phyloP scores from a whole-genome alignment of 495 filamentous ascomycete genomes.

The Podospora australis region DNA sequence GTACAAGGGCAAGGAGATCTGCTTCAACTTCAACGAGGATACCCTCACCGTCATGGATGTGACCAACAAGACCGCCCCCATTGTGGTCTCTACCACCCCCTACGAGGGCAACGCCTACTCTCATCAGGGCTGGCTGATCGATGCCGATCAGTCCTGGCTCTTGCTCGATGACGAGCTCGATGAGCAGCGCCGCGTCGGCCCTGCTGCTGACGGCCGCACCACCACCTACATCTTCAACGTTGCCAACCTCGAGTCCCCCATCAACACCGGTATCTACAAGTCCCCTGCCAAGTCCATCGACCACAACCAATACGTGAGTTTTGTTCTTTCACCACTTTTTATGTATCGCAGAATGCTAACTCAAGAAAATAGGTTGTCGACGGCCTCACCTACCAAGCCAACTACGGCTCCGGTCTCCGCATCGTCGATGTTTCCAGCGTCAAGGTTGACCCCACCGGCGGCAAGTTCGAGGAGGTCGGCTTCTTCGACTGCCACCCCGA shows the following conservation, averaged over 20 bases:
- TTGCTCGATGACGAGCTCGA: constrained; percentile 58
- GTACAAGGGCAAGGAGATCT: constrained; percentile 51
- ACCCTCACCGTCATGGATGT: constrained; percentile 46
- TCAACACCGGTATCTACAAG: constrained; percentile 50
- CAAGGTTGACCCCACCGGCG: constrained; percentile 47
- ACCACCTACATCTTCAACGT: constrained; percentile 55
- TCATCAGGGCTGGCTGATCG: constrained; percentile 56
- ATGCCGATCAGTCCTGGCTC: constrained; percentile 48
- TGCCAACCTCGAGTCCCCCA: constrained; percentile 41
- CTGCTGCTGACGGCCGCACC: constrained; percentile 39
- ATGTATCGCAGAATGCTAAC: neutral
- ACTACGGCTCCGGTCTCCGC: constrained; percentile 53
- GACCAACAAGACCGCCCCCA: constrained; percentile 44
- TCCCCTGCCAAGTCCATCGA: constrained; percentile 46
- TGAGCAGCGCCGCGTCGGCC: constrained; percentile 42
- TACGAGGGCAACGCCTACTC: constrained; percentile 55
- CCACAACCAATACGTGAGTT: constrained; percentile 51
- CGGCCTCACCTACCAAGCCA: constrained; percentile 49
- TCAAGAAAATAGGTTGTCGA: constrained; percentile 30
- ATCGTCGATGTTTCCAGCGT: constrained; percentile 51
- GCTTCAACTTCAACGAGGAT: constrained; percentile 54
- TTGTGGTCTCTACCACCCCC: constrained; percentile 48
- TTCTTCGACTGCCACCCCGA: constrained; percentile 59
- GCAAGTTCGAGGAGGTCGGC: constrained; percentile 43
- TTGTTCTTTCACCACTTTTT: neutral